Evolutionary conservation across 768 basidiomycete genomes (phyloP), one percentile per base, ranked within the genome.

Genomic region (Butyriboletus loyo): DNA sequence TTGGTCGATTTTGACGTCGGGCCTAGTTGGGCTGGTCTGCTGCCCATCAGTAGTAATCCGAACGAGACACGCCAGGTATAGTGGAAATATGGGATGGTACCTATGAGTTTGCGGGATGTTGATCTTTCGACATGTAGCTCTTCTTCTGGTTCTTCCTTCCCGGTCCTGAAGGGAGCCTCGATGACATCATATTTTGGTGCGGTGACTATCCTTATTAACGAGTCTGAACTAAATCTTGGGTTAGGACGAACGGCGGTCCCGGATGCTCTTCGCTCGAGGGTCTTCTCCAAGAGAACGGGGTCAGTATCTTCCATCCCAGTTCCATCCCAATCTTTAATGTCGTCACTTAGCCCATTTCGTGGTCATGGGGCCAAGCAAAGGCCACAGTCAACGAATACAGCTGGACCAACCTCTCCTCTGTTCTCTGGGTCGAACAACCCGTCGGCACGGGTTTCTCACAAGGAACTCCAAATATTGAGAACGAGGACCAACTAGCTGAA

Each of bases 121-220:
- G 28, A 50, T n/a, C 5, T 14, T 27, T n/a, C 13, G 9, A 11
- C 17, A 5, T 32, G 0, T 49, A 89, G 86, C 77, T 89, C 15
- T 90, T 85, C 73, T 90, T 90, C 72, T 89, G 88, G 87, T 85
- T 88, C 70, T 89, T 88, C 73, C 88, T 88, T 49, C 85, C 87
- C 2, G 87, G 86, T 4, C 85, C 85, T 0, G 72, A 82, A 58
- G 88, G 87, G 19, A 86, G 82, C 57, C 63, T 79, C 5, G 85
- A 90, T 59, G 86, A 89, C 62, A 61, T 90, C 39, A 84, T 89
- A 30, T 86, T 89, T 67, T 89, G 87, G 87, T 85, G 58, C 44
- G 52, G 10, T 10, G 1, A 14, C 9, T 28, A 37, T 40, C 34
- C 8, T 7, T 28, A 17, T 25, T 7, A 11, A 30, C 1, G 7